Evolutionary conservation across 257 asterid species (phyloP).

Genomic region (Solanum boliviense): DNA sequence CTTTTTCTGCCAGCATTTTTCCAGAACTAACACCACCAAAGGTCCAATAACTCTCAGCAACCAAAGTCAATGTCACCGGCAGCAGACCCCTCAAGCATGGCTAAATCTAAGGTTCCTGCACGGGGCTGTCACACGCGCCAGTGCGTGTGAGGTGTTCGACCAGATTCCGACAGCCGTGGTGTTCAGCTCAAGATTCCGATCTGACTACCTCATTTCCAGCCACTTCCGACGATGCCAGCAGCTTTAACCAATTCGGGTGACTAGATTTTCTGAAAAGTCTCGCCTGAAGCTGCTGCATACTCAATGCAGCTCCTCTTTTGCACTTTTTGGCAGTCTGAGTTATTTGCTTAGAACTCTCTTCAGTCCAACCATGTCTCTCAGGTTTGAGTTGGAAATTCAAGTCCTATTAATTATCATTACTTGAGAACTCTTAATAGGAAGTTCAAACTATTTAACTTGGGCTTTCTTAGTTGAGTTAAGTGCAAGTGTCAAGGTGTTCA

Average conservation of each 20-base stretch:
- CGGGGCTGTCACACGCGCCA: background rate
- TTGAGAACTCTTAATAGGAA: background rate
- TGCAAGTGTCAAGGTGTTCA: background rate
- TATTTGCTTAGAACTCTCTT: background rate
- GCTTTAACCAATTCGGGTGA: background rate
- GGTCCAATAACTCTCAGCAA: background rate
- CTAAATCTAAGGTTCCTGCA: background rate
- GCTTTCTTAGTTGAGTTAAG: background rate
- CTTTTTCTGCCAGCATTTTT: background rate
- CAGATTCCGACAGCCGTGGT: background rate
- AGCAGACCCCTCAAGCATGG: background rate
- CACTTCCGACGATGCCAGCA: background rate
- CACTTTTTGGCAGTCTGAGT: background rate
- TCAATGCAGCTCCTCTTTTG: background rate
- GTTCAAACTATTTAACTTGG: background rate
- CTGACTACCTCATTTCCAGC: background rate
- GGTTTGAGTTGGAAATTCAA: background rate
- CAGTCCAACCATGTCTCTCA: background rate
- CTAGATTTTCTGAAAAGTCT: background rate
- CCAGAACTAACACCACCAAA: background rate
- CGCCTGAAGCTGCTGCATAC: background rate
- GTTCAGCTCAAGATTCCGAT: background rate
- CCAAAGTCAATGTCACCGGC: background rate
- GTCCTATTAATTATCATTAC: background rate
- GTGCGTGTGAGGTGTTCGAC: background rate